Conservation (phyloP, 495 filamentous ascomycete species). For the Aspergillus affinis region DNA sequence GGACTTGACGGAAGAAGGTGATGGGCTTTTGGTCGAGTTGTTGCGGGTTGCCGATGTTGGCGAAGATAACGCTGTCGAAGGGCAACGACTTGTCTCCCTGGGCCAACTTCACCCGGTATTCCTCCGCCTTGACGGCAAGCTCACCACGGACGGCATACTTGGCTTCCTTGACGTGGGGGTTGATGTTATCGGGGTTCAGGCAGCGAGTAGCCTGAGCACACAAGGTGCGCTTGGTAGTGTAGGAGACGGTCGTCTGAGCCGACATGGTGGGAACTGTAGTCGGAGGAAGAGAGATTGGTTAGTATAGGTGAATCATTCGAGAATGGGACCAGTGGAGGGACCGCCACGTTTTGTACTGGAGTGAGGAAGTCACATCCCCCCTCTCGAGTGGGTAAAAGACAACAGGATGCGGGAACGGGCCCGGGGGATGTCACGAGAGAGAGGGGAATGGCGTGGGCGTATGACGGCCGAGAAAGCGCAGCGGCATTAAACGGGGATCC, state of each 20-base stretch:
- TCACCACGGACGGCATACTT: slow-evolving; percentile 97
- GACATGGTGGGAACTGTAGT: slow-evolving; percentile 27
- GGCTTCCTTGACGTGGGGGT: slow-evolving; percentile 76
- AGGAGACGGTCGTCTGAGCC: slow-evolving; percentile 34
- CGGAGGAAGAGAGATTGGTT: slow-evolving; percentile 5
- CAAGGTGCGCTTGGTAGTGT: slow-evolving; percentile 49
- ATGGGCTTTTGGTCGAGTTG: slow-evolving; percentile 98
- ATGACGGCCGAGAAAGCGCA: slow-evolving; percentile 8
- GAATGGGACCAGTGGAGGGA: not conserved
- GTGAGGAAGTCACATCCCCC: too few species aligned
- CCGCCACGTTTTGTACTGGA: not conserved
- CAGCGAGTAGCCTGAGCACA: slow-evolving; percentile 55
- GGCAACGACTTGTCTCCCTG: slow-evolving; percentile 66
- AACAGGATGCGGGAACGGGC: not conserved
- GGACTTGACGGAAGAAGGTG: slow-evolving; percentile 97
- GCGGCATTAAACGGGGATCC: slow-evolving; percentile 7
- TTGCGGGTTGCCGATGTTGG: slow-evolving; percentile 98
- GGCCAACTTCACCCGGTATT: slow-evolving; percentile 71
- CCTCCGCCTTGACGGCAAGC: slow-evolving; percentile 85
- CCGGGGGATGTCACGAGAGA: slow-evolving; percentile 16
- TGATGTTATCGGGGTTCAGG: slow-evolving; percentile 86
- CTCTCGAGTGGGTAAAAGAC: not conserved
- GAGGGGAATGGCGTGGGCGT: slow-evolving; percentile 7
- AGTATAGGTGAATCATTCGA: not conserved
- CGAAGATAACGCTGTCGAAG: slow-evolving; percentile 87